phyloP scores from a whole-genome alignment of 2,329 filamentous ascomycete species.

The Colletotrichum eleusines region DNA sequence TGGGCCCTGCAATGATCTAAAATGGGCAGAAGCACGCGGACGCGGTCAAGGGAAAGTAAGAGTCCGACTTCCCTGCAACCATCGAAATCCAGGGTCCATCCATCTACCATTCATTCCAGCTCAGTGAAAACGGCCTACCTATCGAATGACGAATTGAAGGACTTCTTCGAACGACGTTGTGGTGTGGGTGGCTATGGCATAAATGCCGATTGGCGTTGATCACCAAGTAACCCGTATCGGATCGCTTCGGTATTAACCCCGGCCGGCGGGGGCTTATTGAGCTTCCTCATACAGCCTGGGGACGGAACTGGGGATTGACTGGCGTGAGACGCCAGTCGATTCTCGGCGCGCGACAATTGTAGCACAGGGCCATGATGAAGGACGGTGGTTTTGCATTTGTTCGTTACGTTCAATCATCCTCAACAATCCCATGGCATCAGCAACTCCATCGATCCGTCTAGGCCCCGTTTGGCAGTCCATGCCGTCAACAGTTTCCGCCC shows the following conservation, averaged over 20 bases:
- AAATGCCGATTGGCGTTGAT: constrained; percentile 34
- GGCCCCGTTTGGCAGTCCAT: constrained; percentile 1
- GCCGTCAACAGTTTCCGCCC: constrained; percentile 3
- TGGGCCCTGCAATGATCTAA: background rate
- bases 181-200: constrained; percentile 19
- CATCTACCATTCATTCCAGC: constrained; percentile 13
- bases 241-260: constrained; percentile 4
- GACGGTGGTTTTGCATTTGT: constrained; percentile 14
- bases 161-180: constrained; percentile 26
- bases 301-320: background rate
- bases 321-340: background rate
- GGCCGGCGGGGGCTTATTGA: background rate
- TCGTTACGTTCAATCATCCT: constrained; percentile 6
- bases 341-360: constrained; percentile 20
- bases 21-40: background rate
- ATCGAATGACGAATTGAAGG: constrained; percentile 13
- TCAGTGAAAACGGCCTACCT: constrained; percentile 11
- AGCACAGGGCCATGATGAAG: background rate
- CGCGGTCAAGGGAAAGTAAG: background rate
- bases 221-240: constrained; percentile 11
- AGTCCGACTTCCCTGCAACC: background rate
- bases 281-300: background rate
- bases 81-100: constrained; percentile 26
- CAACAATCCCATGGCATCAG: background rate
- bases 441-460: background rate